Evolutionary conservation across 768 basidiomycete species (phyloP), one percentile per base, ranked within the genome.

Genomic region (Amanita brunnescens): DNA sequence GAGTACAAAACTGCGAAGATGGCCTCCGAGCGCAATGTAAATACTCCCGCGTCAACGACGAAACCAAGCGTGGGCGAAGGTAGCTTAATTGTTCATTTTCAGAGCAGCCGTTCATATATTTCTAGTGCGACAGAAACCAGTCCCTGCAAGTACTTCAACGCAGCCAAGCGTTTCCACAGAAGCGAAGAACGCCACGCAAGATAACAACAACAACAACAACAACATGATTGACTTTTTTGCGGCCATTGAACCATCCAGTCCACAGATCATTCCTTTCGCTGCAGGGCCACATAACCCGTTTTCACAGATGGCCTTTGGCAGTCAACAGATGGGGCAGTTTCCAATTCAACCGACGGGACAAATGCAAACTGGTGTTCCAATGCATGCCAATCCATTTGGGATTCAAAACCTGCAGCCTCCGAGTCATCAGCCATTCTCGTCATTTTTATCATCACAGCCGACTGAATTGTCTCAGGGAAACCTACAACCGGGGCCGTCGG

Each of bases 1-100:
- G 96, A 98, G 61, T 97, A 99, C 70, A 92, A 78, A 67, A 73
- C 83, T 20, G 91, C 83, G 64, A 90, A 89, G 66, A 77, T 74
- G 5, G 73, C 79, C 2, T 76, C 78, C 2, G 87, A 88, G 47
- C 64, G 64, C 35, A 54, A 44, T 24, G 48, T 3, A 18, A 61
- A 58, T 54, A 57, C 55, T 48, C 41, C 32, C 16, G 42, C 26
- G 3, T 8, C 55, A 20, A 67, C 63, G 41, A 44, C 56, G 12
- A 63, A 58, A 50, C 61, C 65, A 48, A 42, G 52, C 33, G 54
- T 57, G 40, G 16, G 13, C 57, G 60, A 58, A 59, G 57, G 75
- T 72, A 58, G 39, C 69, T 60, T 38, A 37, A 40, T 26, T 30
- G 12, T 29, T 48, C 40, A 40, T 44, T 20, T 18, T 33, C 10